Conservation (phyloP, 805 yeast genomes). For the Wickerhamiella kazuoi region DNA sequence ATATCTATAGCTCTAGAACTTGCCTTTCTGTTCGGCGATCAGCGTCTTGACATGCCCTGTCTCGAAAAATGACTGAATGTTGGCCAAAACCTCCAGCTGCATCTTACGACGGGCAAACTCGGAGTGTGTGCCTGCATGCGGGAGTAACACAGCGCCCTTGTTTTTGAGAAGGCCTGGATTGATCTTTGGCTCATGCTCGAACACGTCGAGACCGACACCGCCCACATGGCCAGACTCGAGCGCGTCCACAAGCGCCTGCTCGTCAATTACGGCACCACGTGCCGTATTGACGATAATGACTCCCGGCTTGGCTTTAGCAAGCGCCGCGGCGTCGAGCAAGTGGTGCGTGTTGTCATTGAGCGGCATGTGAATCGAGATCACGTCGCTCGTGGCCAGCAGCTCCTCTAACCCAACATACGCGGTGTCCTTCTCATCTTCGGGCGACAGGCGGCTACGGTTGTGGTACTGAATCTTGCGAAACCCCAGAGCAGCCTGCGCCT, state of each 20-base stretch:
- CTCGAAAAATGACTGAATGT: slow-evolving; percentile 38
- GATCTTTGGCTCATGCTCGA: slow-evolving; percentile 39
- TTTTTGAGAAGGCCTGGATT: slow-evolving; percentile 29
- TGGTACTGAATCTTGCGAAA: slow-evolving; percentile 34
- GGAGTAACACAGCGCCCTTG: slow-evolving; percentile 34
- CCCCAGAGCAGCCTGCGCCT: slow-evolving; percentile 30
- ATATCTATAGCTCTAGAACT: not conserved
- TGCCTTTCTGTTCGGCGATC: slow-evolving; percentile 47
- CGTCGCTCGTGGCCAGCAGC: slow-evolving; percentile 30
- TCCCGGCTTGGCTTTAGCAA: slow-evolving; percentile 36
- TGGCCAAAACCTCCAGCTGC: slow-evolving; percentile 65
- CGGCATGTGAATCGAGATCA: slow-evolving; percentile 34
- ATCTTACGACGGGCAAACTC: slow-evolving; percentile 37
- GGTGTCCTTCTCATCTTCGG: slow-evolving; percentile 31
- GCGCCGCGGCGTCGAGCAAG: slow-evolving; percentile 27
- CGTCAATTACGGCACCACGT: slow-evolving; percentile 43
- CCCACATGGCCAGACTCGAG: slow-evolving; percentile 34
- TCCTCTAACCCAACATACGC: slow-evolving; percentile 31
- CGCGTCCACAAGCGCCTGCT: slow-evolving; percentile 29
- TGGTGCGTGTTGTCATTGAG: slow-evolving; percentile 36
- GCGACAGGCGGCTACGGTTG: slow-evolving; percentile 30
- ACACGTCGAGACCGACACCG: slow-evolving; percentile 43
- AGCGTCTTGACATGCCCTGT: slow-evolving; percentile 54
- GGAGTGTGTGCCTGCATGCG: slow-evolving; percentile 35
- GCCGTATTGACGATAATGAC: slow-evolving; percentile 40